Base-by-base conservation (phyloP, 2,329 filamentous ascomycete genomes). In the Fusarium xyrophilum region DNA sequence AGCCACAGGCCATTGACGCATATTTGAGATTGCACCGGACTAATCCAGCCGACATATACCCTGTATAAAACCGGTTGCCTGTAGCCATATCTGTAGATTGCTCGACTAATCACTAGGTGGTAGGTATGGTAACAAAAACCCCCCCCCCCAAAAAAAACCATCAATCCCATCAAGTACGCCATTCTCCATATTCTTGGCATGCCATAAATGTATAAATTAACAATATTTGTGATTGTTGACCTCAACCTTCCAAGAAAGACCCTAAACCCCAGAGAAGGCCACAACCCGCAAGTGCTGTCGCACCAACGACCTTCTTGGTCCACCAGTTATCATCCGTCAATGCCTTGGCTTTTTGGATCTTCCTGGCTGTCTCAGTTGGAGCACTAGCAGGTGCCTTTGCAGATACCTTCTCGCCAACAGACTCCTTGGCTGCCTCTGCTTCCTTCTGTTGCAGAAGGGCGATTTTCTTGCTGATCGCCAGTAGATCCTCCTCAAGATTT, bases 391-490 rank as follows among this genome's bases (percentile, higher is more conserved):
- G 69, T 25, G 66, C 65, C 23, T 75, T 77, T 7, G 75, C 72
- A 13, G 60, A 64, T 27, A 73, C 77, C 35, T 68, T 70, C 38
- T 62, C 65, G 17, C 42, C 36, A 17, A 48, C 54, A 21, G 74
- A 76, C 53, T 59, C 56, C 38, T 64, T 71, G 30, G 82, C 80
- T 53, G 82, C 77, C 67, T 83, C 82, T 5, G 82, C 82, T 7
- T 84, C 84, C 63, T 81, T 80, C 66, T 80, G 77, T 75, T 81
- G 84, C 74, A 86, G 78, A 65, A 83, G 79, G 5, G 85, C 83
- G 72, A 91, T 90, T 38, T 86, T 88, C 79, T 83, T 85, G 75
- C 92, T 91, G 48, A 97, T 85, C n/a, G 89, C 87, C 35, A 91
- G 81, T 64, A 97, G 80, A 73, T 97, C 93, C 71, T 94, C 90